A percentile compares a stretch with the other conserved stretches of the same genome.
Conservation (phyloP, 768 basidiomycete species). For the Hydnum rufescens region DNA sequence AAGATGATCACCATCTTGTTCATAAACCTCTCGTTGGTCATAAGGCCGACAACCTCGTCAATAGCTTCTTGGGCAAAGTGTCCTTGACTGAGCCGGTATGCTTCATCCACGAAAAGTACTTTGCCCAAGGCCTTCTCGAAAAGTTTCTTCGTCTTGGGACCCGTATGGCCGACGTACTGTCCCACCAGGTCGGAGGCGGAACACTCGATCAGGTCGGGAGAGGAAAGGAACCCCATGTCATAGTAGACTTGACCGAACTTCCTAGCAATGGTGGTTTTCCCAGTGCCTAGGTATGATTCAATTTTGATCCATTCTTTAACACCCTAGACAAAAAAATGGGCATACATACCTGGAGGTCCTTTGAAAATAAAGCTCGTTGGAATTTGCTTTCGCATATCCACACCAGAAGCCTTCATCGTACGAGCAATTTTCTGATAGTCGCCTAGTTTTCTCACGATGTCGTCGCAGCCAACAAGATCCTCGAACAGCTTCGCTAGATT, state of each 20-base stretch:
- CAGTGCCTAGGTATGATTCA: slow-evolving; percentile 29
- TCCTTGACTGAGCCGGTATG: slow-evolving; percentile 41
- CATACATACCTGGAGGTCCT: slow-evolving; percentile 40
- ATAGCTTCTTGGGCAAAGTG: slow-evolving; percentile 51
- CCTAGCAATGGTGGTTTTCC: slow-evolving; percentile 41
- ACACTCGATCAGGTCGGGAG: slow-evolving; percentile 36
- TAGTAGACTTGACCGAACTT: slow-evolving; percentile 44
- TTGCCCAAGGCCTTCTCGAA: slow-evolving; percentile 43
- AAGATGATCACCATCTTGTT: slow-evolving; percentile 45
- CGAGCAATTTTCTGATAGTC: slow-evolving; percentile 32
- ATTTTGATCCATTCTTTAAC: not conserved
- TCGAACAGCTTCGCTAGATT: slow-evolving; percentile 39
- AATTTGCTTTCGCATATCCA: slow-evolving; percentile 30
- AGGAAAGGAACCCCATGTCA: slow-evolving; percentile 38
- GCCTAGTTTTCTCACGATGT: slow-evolving; percentile 29
- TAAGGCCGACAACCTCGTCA: slow-evolving; percentile 44
- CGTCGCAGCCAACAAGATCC: slow-evolving; percentile 41
- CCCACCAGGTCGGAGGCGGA: slow-evolving; percentile 52
- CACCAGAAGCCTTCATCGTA: slow-evolving; percentile 22
- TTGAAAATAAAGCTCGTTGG: slow-evolving; percentile 53
- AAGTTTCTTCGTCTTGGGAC: slow-evolving; percentile 38
- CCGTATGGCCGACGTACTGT: slow-evolving; percentile 51
- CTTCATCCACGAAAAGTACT: slow-evolving; percentile 55
- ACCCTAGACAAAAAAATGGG: not conserved
- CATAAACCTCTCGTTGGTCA: slow-evolving; percentile 38